Evolutionary conservation across 768 basidiomycete genomes (phyloP), one percentile per base, ranked within the genome.

Genomic region (Tricholoma sp.): DNA sequence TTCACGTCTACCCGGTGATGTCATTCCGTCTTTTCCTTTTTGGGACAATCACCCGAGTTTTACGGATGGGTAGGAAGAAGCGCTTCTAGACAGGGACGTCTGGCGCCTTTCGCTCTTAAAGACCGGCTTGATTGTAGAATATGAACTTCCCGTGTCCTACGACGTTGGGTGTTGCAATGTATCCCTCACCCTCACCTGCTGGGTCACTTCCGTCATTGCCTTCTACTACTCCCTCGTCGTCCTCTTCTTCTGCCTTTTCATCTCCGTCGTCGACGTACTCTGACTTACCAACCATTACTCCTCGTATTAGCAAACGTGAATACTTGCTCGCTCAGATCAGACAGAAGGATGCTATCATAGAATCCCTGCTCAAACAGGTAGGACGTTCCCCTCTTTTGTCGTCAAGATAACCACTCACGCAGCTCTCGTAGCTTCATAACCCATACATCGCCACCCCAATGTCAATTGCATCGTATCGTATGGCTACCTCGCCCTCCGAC

Each of bases 331-430:
- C 89, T 4, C 89, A 93, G 67, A 86, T 94, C 61, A 81, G 86
- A 54, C 91, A 94, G 73, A 94, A 94, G 74, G 91, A 94, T 73
- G 77, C 83, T 18, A 87, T 93, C 63, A 93, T 94, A 62, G 88
- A 91, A 60, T 88, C 85, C 12, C 81, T 93, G 12, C 79, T 94
- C 61, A 91, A 91, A 67, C 89, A 92, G 76, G 89, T 85, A 31
- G 54, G 22, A 31, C 27, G 39, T 29, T 19, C 47, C 41, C 18
- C 12, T 16, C 35, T 51, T 5, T 34, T 32, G 16, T 32, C 14
- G 12, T n/a, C n/a, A 54, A 47, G 39, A 16, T 27, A 43, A 54
- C 52, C n/a, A 37, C 54, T 55, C n/a, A 55, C 9, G 56, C 39
- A 14, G 14, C 43, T 39, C 31, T n/a, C 50, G 34, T 69, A 89